phyloP scores from a whole-genome alignment of 352 stramenopile genomes.

The Phytophthora pini region DNA sequence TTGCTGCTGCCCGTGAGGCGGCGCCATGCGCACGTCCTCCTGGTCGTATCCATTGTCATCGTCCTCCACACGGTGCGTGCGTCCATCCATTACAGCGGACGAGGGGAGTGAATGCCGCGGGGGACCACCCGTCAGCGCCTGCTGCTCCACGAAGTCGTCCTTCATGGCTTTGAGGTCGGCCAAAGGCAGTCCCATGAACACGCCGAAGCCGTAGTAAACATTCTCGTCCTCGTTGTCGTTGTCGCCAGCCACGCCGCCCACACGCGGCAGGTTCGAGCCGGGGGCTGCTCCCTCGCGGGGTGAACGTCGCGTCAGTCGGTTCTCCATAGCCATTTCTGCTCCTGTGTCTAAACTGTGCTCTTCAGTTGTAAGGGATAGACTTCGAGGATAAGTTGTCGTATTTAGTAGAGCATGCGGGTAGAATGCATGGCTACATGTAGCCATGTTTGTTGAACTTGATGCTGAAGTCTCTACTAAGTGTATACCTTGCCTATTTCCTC shows the following conservation, averaged over 20 bases:
- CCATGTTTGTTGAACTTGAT: neutral
- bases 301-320: constrained; percentile 39
- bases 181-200: constrained; percentile 88
- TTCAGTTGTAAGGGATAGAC: constrained; percentile 11
- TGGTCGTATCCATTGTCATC: constrained; percentile 33
- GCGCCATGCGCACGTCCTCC: constrained; percentile 25
- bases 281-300: constrained; percentile 11
- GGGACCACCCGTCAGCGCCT: constrained; percentile 39
- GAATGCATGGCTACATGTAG: constrained; percentile 17
- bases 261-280: constrained; percentile 26
- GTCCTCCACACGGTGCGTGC: constrained; percentile 28
- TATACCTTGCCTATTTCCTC: constrained; percentile 34
- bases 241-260: constrained; percentile 46
- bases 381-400: constrained; percentile 9
- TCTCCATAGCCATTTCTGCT: constrained; percentile 41
- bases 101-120: constrained; percentile 17
- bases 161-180: constrained; percentile 88
- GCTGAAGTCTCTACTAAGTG: neutral
- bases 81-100: constrained; percentile 18
- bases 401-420: constrained; percentile 7
- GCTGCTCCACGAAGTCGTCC: constrained; percentile 76
- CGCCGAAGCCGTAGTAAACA: constrained; percentile 90
- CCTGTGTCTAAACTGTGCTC: constrained; percentile 9
- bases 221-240: constrained; percentile 85
- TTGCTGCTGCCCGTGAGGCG: constrained; percentile 16